Conservation (phyloP, 208 protist genomes). For the Leishmania mexicana region DNA sequence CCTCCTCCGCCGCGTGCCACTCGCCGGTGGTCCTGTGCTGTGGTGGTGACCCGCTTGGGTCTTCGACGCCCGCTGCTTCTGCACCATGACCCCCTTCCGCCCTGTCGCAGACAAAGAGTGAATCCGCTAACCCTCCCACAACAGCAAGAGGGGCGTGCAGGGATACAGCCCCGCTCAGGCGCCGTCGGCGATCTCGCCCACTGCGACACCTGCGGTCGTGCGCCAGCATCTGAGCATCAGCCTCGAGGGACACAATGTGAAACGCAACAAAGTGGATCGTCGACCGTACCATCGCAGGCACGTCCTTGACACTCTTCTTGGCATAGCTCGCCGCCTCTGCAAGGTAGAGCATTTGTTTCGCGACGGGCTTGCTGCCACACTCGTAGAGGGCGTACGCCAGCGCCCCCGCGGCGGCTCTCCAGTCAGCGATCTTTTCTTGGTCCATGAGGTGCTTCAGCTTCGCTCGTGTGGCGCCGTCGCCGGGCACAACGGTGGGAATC, state of each 20-base stretch:
- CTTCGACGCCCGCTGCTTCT: not conserved
- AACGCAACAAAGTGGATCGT: slow-evolving; percentile 50
- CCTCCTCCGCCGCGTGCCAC: not conserved
- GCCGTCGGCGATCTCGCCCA: slow-evolving; percentile 1
- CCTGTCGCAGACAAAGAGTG: not conserved
- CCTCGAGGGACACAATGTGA: slow-evolving; percentile 72
- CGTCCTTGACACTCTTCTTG: slow-evolving; percentile 13
- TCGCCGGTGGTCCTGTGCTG: not conserved
- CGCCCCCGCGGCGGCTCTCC: slow-evolving; percentile 15
- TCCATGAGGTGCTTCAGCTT: slow-evolving; percentile 26
- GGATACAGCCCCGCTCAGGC: not conserved
- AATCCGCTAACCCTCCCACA: not conserved
- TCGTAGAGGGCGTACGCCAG: slow-evolving; percentile 33
- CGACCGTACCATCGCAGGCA: slow-evolving; percentile 20
- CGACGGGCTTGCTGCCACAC: slow-evolving; percentile 9
- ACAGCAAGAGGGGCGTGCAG: not conserved
- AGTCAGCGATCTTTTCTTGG: slow-evolving; percentile 18
- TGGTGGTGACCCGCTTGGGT: not conserved
- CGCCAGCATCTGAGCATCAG: slow-evolving; percentile 46
- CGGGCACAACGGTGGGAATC: not conserved
- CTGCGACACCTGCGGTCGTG: slow-evolving; percentile 12
- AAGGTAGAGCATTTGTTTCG: slow-evolving; percentile 23
- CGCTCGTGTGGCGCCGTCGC: slow-evolving; percentile 2
- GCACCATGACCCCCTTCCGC: not conserved
- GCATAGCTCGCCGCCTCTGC: slow-evolving; percentile 22